Conservation (phyloP, 2,329 filamentous ascomycete genomes). For the Zarea fungicola region DNA sequence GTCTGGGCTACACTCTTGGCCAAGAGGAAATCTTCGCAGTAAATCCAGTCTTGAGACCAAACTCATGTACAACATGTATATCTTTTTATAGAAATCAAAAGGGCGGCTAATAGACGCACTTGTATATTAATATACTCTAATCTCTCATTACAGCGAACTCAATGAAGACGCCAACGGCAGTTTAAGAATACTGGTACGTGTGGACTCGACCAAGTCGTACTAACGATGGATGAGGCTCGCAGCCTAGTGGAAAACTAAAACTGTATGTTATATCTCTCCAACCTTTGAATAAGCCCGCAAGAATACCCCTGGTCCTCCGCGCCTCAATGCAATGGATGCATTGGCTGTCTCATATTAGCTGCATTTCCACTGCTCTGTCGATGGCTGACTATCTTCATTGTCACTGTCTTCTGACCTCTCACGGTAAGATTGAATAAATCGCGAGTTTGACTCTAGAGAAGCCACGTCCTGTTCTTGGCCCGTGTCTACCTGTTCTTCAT, state of each 20-base stretch:
- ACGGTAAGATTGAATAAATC: slow-evolving; percentile 12
- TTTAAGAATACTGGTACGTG: background rate
- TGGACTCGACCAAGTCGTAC: background rate
- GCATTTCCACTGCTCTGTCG: background rate
- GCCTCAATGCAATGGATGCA: too few species aligned
- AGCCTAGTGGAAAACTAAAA: too few species aligned
- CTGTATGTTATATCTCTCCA: too few species aligned
- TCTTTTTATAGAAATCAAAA: background rate
- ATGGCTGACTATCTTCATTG: slow-evolving; percentile 1
- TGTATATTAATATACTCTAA: slow-evolving; percentile 12
- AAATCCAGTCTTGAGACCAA: background rate
- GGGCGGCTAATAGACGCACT: slow-evolving; percentile 8
- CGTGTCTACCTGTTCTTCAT: background rate
- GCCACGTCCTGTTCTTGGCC: slow-evolving; percentile 4
- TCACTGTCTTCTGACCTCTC: slow-evolving; percentile 7
- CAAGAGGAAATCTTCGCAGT: background rate
- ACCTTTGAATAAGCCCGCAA: too few species aligned
- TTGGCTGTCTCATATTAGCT: background rate
- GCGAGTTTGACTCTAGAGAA: slow-evolving; percentile 6
- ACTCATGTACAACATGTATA: slow-evolving; percentile 2
- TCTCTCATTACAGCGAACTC: background rate
- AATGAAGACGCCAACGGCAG: background rate
- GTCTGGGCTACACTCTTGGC: slow-evolving; percentile 3
- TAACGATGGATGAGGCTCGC: too few species aligned
- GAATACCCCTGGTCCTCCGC: too few species aligned